Conservation (phyloP, 2,329 filamentous ascomycete genomes). For the Neofusicoccum cordaticola region DNA sequence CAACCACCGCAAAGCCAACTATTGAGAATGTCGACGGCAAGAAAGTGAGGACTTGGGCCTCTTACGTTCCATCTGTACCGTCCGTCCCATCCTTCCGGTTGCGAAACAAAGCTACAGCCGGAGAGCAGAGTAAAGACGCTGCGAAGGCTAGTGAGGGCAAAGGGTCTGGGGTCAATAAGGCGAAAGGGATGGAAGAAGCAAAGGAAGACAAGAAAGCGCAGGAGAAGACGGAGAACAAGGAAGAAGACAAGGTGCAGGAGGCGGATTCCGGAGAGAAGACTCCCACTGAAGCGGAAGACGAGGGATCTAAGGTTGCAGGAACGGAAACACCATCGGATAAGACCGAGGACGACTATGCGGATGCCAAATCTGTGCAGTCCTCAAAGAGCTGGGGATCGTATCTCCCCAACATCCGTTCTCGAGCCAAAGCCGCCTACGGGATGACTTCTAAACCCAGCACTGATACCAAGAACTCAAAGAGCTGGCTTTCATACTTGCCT, state of each 20-base stretch:
- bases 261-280: not conserved
- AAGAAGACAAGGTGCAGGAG: not conserved
- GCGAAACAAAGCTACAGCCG: not conserved
- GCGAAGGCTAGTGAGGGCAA: slow-evolving; percentile 18
- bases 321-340: slow-evolving; percentile 25
- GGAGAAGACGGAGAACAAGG: not conserved
- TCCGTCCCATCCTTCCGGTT: not conserved
- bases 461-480: slow-evolving; percentile 27
- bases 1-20: slow-evolving; percentile 20
- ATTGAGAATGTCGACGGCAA: slow-evolving; percentile 21
- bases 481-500: slow-evolving; percentile 48
- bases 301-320: not conserved
- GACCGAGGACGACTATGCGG: slow-evolving; percentile 32
- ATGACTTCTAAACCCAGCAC: not conserved
- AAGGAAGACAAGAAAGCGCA: slow-evolving; percentile 4
- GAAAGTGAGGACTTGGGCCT: not conserved
- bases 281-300: not conserved
- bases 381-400: slow-evolving; percentile 37
- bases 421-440: not conserved
- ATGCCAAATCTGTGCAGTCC: slow-evolving; percentile 22
- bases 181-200: not conserved
- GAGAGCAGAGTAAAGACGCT: slow-evolving; percentile 22
- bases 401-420: slow-evolving; percentile 33
- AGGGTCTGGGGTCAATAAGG: not conserved
- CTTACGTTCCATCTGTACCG: slow-evolving; percentile 20